These are phyloP conservation scores for Rosellinia necatrix DNA, from an alignment of 2,329 filamentous ascomycete species.

Conservation along the genomic window DNA sequence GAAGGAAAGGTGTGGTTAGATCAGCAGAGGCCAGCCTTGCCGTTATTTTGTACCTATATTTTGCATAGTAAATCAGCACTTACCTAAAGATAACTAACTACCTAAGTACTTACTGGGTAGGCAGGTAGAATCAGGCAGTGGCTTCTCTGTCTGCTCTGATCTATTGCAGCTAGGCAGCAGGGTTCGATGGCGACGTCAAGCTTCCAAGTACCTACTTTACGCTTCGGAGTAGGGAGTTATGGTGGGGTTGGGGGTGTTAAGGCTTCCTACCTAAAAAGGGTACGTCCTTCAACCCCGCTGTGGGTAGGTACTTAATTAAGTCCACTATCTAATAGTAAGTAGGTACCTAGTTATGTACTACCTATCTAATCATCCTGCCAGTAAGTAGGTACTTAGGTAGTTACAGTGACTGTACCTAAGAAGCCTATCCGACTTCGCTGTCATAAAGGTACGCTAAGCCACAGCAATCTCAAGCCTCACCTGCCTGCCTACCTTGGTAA, in stretches of 20 bases:
- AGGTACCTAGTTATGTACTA: not conserved
- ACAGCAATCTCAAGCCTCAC: constrained; percentile 7
- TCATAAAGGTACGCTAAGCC: constrained; percentile 6
- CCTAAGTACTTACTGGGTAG: too few species aligned
- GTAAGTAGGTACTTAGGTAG: not conserved
- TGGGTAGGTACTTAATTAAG: not conserved
- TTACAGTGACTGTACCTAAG: too few species aligned
- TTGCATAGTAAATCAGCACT: too few species aligned
- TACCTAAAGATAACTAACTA: too few species aligned
- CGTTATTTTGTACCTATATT: too few species aligned
- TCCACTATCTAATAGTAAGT: too few species aligned
- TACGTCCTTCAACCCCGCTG: constrained; percentile 16
- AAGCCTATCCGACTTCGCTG: too few species aligned
- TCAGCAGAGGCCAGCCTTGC: too few species aligned
- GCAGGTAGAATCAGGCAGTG: not conserved
- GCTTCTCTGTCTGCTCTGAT: not conserved
- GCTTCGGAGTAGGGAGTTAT: constrained; percentile 1
- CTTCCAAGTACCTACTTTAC: not conserved
- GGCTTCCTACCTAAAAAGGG: too few species aligned
- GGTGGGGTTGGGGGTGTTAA: constrained; percentile 19
- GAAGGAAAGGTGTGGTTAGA: too few species aligned
- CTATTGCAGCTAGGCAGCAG: constrained; percentile 25
- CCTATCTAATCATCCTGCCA: not conserved
- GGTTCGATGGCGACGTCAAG: constrained; percentile 26
- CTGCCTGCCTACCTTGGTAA: not conserved